Base-by-base conservation (phyloP, 139 green algal genomes). In the Micractinium sp. region DNA sequence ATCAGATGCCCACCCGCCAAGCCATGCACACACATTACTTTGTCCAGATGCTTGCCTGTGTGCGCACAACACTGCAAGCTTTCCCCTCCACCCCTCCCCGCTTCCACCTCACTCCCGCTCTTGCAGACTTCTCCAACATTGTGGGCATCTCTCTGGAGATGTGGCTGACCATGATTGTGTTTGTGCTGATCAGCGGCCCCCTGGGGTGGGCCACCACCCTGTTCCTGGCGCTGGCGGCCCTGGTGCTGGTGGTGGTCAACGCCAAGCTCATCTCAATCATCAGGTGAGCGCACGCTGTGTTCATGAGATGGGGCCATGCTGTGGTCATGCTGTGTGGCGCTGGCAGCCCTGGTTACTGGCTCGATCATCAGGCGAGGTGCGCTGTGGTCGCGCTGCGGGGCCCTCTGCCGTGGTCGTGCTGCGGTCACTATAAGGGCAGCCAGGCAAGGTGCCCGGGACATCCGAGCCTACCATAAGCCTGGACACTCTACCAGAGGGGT, bases 221-320 rank as follows among this genome's bases (percentile, higher is more conserved):
- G 31, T 81, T 87, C 82, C 56, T 89, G 61, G 36, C 63, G 66
- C 60, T 91, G 53, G 47, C 86, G 33, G 85, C 67, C 41, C 1
- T 89, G 13, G 85, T 92, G 38, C 74, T 86, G 75, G 15, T 91
- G 74, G 60, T 89, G 31, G 61, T 92, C 61, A 90, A 92, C 47
- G 60, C 71, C 31, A 93, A 93, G 82, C 81, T 93, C 1, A 67
- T 93, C 15, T 23, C 53, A 0, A 89, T 94, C 63, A 90, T 89
- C 27, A 73, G 89, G 39, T 84, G 90, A 41, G 87, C 90, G 67
- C 47, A 29, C 27, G 38, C 23, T 27, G 47, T 56, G 47, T 5
- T 56, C 47, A 9, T 56, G 47, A 66, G 60, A 5, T 71, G 63
- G 9, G 47, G 9, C 47, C 47, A 56, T 56, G 5, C 47, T 56